Percentiles rank a stretch among this genome's conserved stretches.
Conservation (phyloP, 108 stramenopile genomes). For the Bacterosira constricta region DNA sequence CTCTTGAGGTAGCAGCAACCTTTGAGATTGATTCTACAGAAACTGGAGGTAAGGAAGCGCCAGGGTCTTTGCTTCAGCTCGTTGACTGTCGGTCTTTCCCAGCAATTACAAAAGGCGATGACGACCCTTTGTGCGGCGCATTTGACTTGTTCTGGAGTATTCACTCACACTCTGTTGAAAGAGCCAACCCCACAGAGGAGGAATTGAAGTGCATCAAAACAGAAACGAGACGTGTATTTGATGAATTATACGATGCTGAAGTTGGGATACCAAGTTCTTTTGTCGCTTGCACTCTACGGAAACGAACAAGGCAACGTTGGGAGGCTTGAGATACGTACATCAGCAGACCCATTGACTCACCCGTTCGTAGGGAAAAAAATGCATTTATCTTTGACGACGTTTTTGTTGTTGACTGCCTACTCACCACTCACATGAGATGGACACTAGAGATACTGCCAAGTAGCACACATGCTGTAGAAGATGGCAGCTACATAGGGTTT, state of each 20-base stretch:
- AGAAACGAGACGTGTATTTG: constrained; percentile 15
- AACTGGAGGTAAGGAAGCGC: neutral
- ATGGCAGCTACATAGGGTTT: too few species aligned
- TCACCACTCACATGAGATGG: too few species aligned
- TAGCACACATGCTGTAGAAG: too few species aligned
- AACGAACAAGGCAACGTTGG: neutral
- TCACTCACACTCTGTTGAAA: constrained; percentile 9
- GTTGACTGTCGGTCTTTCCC: constrained; percentile 12
- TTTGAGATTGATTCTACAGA: neutral
- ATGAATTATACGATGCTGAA: constrained; percentile 13
- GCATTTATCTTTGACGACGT: too few species aligned
- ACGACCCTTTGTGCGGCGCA: constrained; percentile 9
- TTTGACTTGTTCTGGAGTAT: constrained; percentile 41
- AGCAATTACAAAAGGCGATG: constrained; percentile 17
- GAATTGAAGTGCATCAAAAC: constrained; percentile 13
- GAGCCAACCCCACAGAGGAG: neutral
- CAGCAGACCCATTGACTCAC: too few species aligned
- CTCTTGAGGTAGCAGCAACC: constrained; percentile 5
- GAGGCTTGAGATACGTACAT: too few species aligned
- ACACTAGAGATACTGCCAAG: too few species aligned
- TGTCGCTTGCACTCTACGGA: constrained; percentile 18
- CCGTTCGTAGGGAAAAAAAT: too few species aligned
- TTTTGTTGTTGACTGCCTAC: too few species aligned
- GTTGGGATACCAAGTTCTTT: constrained; percentile 18
- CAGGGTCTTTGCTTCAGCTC: constrained; percentile 18